Percentiles rank a stretch among this genome's conserved stretches.
These are phyloP conservation scores for Rhodomyrtus psidioides DNA, from an alignment of 441 rosid species.

Conservation along the genomic window DNA sequence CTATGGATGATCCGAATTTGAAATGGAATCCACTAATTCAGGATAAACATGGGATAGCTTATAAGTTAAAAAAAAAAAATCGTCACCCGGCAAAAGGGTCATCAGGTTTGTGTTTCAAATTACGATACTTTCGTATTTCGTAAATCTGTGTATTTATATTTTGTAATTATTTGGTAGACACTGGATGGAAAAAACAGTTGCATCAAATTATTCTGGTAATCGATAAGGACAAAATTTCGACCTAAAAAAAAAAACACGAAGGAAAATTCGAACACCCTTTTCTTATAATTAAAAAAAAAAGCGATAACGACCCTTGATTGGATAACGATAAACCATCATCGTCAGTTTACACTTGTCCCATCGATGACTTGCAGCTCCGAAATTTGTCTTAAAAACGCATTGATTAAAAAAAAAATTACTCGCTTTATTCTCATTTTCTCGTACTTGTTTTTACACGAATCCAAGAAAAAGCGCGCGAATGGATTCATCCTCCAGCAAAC, in stretches of 20 bases:
- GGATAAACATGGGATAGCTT: not conserved
- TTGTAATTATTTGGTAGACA: not conserved
- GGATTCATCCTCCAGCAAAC: not conserved
- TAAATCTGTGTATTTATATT: not conserved
- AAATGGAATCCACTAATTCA: too few species aligned
- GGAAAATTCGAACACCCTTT: too few species aligned
- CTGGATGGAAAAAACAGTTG: not conserved
- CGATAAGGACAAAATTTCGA: too few species aligned
- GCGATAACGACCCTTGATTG: not conserved
- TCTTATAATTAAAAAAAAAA: not conserved
- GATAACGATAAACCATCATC: not conserved
- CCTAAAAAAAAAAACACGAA: too few species aligned
- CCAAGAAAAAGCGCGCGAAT: not conserved
- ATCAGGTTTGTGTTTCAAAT: fast-evolving
- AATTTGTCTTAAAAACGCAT: not conserved
- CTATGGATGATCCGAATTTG: not conserved
- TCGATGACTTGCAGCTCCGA: not conserved
- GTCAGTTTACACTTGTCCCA: not conserved
- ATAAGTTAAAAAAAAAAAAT: not conserved
- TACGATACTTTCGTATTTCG: not conserved
- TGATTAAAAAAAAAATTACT: too few species aligned
- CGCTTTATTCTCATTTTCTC: not conserved
- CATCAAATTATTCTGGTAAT: not conserved
- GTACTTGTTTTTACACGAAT: not conserved
- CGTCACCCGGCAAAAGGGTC: fast-evolving